A percentile compares a stretch with the other conserved stretches of the same genome.
Evolutionary conservation across 352 stramenopile genomes (phyloP).

Genomic region (Pythium insidiosum): DNA sequence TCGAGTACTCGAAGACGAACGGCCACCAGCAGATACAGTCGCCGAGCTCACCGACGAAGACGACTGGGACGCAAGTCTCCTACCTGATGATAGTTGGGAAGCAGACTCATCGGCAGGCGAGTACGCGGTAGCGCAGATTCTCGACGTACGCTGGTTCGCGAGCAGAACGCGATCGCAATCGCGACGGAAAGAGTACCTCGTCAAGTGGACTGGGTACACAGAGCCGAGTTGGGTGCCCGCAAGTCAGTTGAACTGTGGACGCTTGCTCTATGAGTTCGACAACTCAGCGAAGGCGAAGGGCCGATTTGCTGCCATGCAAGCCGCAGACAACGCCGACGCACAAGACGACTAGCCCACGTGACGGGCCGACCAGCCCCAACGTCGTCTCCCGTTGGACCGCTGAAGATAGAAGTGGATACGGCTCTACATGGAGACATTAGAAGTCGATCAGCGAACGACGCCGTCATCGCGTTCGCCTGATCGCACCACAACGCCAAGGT

Average conservation of each 20-base stretch:
- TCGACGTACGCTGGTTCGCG: too few relatives aligned
- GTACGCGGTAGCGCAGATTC: slow-evolving; percentile 8
- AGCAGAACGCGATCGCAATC: too few relatives aligned
- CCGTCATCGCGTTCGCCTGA: too few relatives aligned
- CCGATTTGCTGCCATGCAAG: slow-evolving; percentile 5
- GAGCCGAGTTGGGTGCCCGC: slow-evolving; percentile 1
- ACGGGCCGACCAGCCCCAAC: too few relatives aligned
- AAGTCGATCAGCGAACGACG: too few relatives aligned
- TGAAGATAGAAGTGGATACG: too few relatives aligned
- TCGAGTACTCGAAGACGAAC: neutral
- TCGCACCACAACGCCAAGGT: too few relatives aligned
- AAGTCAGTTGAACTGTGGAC: neutral
- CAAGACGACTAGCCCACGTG: too few relatives aligned
- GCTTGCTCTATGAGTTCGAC: slow-evolving; percentile 11
- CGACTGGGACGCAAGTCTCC: too few relatives aligned
- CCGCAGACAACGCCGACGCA: neutral
- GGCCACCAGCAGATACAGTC: neutral
- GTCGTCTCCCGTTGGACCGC: too few relatives aligned
- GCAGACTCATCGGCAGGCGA: neutral
- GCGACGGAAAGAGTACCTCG: neutral
- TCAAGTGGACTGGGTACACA: slow-evolving; percentile 1
- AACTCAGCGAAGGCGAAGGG: neutral
- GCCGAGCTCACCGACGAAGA: slow-evolving; percentile 5
- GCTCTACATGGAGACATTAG: too few relatives aligned
- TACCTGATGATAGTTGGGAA: slow-evolving; percentile 14